Base-by-base conservation (phyloP, 2,329 filamentous ascomycete species). In the Magnaporthiopsis incrustans region DNA sequence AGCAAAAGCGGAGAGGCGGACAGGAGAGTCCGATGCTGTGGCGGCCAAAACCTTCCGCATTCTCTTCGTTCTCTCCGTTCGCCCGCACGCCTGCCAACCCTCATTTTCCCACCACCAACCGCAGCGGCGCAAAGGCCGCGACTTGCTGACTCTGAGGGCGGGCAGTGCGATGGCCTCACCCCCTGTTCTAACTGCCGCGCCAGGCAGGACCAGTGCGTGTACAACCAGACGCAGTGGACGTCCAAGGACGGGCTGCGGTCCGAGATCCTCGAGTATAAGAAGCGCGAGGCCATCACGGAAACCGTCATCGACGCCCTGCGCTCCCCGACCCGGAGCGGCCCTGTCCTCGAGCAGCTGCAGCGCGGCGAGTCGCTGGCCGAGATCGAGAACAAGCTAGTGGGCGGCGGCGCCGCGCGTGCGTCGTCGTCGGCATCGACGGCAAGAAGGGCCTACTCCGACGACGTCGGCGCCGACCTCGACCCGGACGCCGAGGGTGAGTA, bases 231-330 rank as follows among this genome's bases (percentile, higher is more conserved):
- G 12, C 26, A 30, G 12, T 61, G 60, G 60, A 61, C 60, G 11
- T 61, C 60, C n/a, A 61, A 61, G 26, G 60, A 61, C 30, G 60
- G 60, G n/a, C 60, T 61, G 33, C 60, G 60, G 60, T 50, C 60
- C 33, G 60, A 61, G 38, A 61, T 61, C 26, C 60, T 30, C 35
- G 35, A 50, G 35, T 50, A 56, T 38, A 61, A 61, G 60, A 50
- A 35, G 60, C 44, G 38, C 4, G 35, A 61, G 60, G 60, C 44
- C 26, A 61, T 26, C 25, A 14, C 60, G 12, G 60, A 53, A 8
- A 50, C 60, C 25, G 35, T 61, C 60, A 14, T 61, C 35, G 60
- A 53, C 25, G 60, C 60, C 18, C 38, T 61, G 60, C 44, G 60
- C 35, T 61, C 60, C 6, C 60, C 60, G 10, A 30, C 33, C 38